These are phyloP conservation scores for Hypoxylon fragiforme DNA, from an alignment of 495 filamentous ascomycete species.

Conservation along the genomic window DNA sequence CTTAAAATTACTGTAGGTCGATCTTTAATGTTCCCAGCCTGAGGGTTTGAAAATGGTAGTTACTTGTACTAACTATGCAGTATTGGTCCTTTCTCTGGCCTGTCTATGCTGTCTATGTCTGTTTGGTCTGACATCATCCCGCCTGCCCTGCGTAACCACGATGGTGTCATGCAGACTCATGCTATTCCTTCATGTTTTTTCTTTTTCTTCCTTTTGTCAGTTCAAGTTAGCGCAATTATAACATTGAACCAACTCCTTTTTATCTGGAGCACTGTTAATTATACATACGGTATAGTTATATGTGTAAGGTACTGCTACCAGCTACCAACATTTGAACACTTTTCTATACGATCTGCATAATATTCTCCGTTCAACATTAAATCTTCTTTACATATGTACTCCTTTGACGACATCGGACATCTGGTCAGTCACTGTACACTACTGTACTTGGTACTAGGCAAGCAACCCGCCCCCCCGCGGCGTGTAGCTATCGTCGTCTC, in stretches of 20 bases:
- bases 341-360: background rate
- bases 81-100: background rate
- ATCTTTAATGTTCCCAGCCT: too few relatives aligned
- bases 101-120: slow-evolving; percentile 4
- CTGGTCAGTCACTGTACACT: too few relatives aligned
- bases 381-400: background rate
- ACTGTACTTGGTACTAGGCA: too few relatives aligned
- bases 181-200: background rate
- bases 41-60: slow-evolving; percentile 1
- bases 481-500: slow-evolving; percentile 2
- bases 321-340: too few relatives aligned
- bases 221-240: background rate
- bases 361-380: slow-evolving; percentile 3
- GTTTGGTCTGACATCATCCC: slow-evolving; percentile 36
- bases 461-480: slow-evolving; percentile 2
- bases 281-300: too few relatives aligned
- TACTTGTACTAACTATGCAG: background rate
- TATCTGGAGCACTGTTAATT: too few relatives aligned
- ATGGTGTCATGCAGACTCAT: slow-evolving; percentile 35
- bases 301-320: too few relatives aligned
- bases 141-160: slow-evolving; percentile 31
- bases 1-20: slow-evolving; percentile 31
- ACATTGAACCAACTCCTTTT: too few relatives aligned
- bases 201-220: slow-evolving; percentile 10
- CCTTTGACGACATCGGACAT: too few relatives aligned